Conservation (phyloP, 2,329 filamentous ascomycete species). For the Sporothrix mexicana region DNA sequence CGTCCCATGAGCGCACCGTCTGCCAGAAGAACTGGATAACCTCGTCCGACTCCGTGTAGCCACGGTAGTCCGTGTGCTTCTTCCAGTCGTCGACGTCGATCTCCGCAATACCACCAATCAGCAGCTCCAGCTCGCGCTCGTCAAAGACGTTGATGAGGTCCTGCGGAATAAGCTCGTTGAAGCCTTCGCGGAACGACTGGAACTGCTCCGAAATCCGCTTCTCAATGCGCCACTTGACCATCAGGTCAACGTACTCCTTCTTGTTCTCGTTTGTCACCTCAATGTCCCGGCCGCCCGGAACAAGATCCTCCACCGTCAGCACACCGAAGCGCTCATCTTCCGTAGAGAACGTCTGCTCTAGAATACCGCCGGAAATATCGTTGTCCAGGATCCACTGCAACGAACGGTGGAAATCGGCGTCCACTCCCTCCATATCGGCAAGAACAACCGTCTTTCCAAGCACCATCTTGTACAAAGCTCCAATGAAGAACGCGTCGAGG, state of each 20-base stretch:
- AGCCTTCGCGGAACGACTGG: constrained; percentile 95
- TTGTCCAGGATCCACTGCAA: constrained; percentile 98
- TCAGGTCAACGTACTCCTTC: constrained; percentile 96
- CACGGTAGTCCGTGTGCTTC: constrained; percentile 99
- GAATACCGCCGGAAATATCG: constrained; percentile 86
- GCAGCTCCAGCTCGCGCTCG: constrained; percentile 91
- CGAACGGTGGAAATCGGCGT: constrained; percentile 96
- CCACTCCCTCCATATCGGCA: constrained; percentile 98
- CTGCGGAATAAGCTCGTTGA: constrained; percentile 95
- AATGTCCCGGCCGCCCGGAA: constrained; percentile 86
- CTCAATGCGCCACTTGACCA: constrained; percentile 99
- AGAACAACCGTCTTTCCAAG: constrained; percentile 89
- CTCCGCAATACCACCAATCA: constrained; percentile 99
- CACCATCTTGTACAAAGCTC: constrained; percentile 99
- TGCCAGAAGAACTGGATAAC: constrained; percentile 99
- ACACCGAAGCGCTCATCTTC: constrained; percentile 98
- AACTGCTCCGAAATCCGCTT: constrained; percentile 99
- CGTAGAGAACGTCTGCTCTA: constrained; percentile 95
- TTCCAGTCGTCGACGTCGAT: constrained; percentile 99
- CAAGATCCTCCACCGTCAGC: constrained; percentile 90
- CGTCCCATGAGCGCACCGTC: constrained; percentile 94
- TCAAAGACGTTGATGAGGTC: constrained; percentile 99
- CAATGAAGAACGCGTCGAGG: constrained; percentile 98
- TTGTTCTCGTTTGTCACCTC: constrained; percentile 99
- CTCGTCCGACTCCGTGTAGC: constrained; percentile 96